Evolutionary conservation across 2,329 filamentous ascomycete species (phyloP).

Genomic region (Ascochyta clinopodiicola): DNA sequence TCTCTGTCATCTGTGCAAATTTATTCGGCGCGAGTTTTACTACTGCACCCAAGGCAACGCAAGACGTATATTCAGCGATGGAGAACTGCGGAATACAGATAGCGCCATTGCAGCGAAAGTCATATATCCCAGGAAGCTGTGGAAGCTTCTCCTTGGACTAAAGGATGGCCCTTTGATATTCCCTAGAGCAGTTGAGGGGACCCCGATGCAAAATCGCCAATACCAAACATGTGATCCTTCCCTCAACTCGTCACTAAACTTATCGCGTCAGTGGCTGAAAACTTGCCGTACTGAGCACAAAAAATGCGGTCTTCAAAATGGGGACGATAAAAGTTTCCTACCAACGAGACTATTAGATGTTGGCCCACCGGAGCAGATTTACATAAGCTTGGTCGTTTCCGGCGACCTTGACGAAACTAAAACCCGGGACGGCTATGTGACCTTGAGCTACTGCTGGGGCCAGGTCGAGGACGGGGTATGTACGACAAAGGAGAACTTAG

Average conservation of each 20-base stretch:
- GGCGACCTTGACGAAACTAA: no score
- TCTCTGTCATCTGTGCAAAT: background rate
- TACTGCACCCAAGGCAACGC: no score
- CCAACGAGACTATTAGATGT: background rate
- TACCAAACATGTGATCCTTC: no score
- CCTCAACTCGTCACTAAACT: no score
- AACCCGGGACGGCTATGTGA: background rate
- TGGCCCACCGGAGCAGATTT: background rate
- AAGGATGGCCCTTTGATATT: no score
- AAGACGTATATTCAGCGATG: no score
- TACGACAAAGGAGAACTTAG: background rate
- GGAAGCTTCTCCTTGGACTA: no score
- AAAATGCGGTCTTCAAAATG: background rate
- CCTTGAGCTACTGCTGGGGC: slow-evolving; percentile 3
- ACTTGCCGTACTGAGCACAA: background rate
- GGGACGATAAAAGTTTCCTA: background rate
- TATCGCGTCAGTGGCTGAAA: background rate
- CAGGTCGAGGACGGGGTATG: background rate
- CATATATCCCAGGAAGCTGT: no score
- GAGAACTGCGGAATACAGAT: no score
- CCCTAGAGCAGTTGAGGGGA: no score
- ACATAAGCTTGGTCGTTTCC: background rate
- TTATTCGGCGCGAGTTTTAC: background rate
- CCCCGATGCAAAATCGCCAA: no score
- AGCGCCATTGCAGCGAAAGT: no score